Evolutionary conservation across 2,329 filamentous ascomycete species (phyloP).

Genomic region (Fusarium napiforme): DNA sequence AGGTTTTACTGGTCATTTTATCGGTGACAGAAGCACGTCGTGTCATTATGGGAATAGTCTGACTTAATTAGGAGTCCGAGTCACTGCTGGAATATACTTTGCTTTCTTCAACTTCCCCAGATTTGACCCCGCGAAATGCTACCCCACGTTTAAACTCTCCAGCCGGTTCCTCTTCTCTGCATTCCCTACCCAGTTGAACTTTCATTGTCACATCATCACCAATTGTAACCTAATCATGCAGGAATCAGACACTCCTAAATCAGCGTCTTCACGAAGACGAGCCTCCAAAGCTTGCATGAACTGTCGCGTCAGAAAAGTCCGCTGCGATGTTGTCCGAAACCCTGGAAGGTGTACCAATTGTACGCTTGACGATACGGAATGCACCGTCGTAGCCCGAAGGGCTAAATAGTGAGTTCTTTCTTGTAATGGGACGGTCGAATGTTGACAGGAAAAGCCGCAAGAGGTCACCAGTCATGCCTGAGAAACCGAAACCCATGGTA

Average conservation of each 20-base stretch:
- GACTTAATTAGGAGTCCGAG: not conserved
- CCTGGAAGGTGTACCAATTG: not conserved
- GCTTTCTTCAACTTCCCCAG: no score
- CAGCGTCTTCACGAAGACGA: not conserved
- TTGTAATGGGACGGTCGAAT: accelerated
- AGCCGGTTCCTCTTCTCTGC: not conserved
- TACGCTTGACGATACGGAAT: not conserved
- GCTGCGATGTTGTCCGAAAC: not conserved
- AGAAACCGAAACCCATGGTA: not conserved
- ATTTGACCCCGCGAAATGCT: not conserved
- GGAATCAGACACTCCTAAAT: accelerated
- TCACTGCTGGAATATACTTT: not conserved
- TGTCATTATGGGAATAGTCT: not conserved
- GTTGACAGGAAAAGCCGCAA: not conserved
- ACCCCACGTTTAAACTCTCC: not conserved
- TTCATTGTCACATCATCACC: not conserved
- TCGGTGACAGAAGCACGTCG: not conserved
- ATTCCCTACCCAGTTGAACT: no score
- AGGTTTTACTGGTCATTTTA: not conserved
- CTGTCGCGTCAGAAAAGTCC: not conserved
- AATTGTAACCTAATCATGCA: not conserved
- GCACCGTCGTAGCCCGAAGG: not conserved
- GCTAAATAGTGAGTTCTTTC: not conserved
- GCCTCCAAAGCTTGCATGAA: not conserved
- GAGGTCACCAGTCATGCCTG: accelerated